phyloP scores from a whole-genome alignment of 1,139 yeast genomes.

The Saccharomyces hybrid region DNA sequence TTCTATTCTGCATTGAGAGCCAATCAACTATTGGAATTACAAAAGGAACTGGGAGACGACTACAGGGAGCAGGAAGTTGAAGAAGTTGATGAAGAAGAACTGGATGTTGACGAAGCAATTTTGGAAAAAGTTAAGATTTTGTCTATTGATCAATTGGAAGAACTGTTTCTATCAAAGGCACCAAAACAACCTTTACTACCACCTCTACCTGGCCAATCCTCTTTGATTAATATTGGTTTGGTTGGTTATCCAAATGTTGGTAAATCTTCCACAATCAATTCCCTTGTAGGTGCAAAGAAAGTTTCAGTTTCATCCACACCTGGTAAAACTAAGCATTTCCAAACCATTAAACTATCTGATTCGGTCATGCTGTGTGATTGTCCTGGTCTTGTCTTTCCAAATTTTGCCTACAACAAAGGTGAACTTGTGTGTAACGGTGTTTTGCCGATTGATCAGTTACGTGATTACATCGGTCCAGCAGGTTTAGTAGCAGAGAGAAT shows the following conservation, averaged over 20 bases:
- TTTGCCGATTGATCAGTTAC: constrained; percentile 90
- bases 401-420: constrained; percentile 93
- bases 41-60: constrained; percentile 36
- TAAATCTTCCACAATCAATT: constrained; percentile 92
- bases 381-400: constrained; percentile 98
- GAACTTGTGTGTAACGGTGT: constrained; percentile 98
- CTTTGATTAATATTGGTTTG: constrained; percentile 77
- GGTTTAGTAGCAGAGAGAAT: constrained; percentile 80
- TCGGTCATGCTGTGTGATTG: constrained; percentile 90
- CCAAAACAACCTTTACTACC: constrained; percentile 53
- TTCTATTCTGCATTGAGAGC: constrained; percentile 91
- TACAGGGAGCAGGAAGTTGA: constrained; percentile 18
- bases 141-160: constrained; percentile 77
- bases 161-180: constrained; percentile 67
- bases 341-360: constrained; percentile 81
- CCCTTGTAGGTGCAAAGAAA: constrained; percentile 89
- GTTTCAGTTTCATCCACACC: constrained; percentile 98
- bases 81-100: constrained; percentile 33
- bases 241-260: constrained; percentile 98
- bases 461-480: constrained; percentile 87
- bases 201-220: constrained; percentile 50
- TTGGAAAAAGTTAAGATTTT: constrained; percentile 58
- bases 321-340: constrained; percentile 98
- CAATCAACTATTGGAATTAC: constrained; percentile 57
- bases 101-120: constrained; percentile 32